phyloP scores from a whole-genome alignment of 345 rosid species.

The Carallia brachiata region DNA sequence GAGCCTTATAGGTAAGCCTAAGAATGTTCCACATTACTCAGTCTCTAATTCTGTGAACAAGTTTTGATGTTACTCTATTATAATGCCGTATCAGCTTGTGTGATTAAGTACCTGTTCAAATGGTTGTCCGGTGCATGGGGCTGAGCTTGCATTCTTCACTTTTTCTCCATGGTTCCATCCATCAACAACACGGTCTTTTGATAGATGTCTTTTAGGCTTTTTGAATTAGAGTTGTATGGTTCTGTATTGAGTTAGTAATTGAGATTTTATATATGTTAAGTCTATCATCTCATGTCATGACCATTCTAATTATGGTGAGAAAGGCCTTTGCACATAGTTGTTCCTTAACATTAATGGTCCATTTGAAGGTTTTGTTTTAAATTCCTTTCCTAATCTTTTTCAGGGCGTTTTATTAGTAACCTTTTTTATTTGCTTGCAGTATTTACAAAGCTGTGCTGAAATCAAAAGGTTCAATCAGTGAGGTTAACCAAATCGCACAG shows the following conservation, averaged over 20 bases:
- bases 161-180: neutral
- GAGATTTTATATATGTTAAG: neutral
- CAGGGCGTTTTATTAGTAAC: slow-evolving; percentile 1
- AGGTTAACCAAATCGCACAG: slow-evolving; percentile 96
- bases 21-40: neutral
- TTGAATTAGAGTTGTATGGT: neutral
- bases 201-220: neutral
- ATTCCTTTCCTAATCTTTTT: neutral
- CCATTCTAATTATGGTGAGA: neutral
- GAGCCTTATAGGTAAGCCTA: slow-evolving; percentile 81
- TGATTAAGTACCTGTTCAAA: neutral
- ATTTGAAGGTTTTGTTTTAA: neutral
- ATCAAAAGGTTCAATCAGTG: slow-evolving; percentile 78
- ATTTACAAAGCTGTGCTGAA: slow-evolving; percentile 79
- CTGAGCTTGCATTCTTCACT: neutral
- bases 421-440: slow-evolving; percentile 46
- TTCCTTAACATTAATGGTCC: neutral
- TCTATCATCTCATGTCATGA: neutral
- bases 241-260: neutral
- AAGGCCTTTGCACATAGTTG: neutral
- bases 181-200: neutral
- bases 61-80: slow-evolving; percentile 4
- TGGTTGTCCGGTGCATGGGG: neutral
- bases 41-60: neutral
- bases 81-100: neutral